phyloP scores from a whole-genome alignment of 208 protist species.

The Leishmania braziliensis region DNA sequence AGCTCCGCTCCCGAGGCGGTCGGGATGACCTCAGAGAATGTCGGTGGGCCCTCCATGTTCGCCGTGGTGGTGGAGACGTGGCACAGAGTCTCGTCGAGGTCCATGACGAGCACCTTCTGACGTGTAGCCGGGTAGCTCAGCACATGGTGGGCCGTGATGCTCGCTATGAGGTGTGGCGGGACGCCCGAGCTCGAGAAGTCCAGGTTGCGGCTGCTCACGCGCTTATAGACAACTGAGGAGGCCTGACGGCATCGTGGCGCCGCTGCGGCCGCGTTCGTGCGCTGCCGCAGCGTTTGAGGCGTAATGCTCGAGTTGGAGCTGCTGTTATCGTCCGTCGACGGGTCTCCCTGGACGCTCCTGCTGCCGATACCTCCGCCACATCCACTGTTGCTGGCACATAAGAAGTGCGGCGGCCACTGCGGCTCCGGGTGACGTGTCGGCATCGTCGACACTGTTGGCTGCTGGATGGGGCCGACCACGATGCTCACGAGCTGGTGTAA shows the following conservation, averaged over 20 bases:
- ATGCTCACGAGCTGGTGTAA: slow-evolving; percentile 74
- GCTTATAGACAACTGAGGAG: slow-evolving; percentile 70
- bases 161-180: slow-evolving; percentile 60
- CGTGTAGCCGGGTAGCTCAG: slow-evolving; percentile 86
- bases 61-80: slow-evolving; percentile 75
- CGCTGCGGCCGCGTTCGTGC: slow-evolving; percentile 8
- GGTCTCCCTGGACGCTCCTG: not conserved
- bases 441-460: slow-evolving; percentile 67
- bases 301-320: slow-evolving; percentile 54
- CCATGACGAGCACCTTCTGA: slow-evolving; percentile 89
- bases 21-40: slow-evolving; percentile 89
- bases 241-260: slow-evolving; percentile 25
- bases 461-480: slow-evolving; percentile 83
- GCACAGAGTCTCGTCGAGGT: slow-evolving; percentile 91
- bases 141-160: slow-evolving; percentile 84
- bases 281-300: slow-evolving; percentile 22
- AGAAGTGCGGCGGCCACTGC: slow-evolving; percentile 82
- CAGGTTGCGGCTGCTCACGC: slow-evolving; percentile 64
- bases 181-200: slow-evolving; percentile 49
- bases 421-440: slow-evolving; percentile 69
- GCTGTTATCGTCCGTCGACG: slow-evolving; percentile 77
- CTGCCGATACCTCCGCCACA: slow-evolving; percentile 1
- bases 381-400: slow-evolving; percentile 24
- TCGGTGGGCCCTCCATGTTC: slow-evolving; percentile 64
- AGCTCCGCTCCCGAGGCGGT: slow-evolving; percentile 80